These are phyloP conservation scores for Colletotrichum sp. DNA, from an alignment of 2,329 filamentous ascomycete genomes.

Conservation along the genomic window DNA sequence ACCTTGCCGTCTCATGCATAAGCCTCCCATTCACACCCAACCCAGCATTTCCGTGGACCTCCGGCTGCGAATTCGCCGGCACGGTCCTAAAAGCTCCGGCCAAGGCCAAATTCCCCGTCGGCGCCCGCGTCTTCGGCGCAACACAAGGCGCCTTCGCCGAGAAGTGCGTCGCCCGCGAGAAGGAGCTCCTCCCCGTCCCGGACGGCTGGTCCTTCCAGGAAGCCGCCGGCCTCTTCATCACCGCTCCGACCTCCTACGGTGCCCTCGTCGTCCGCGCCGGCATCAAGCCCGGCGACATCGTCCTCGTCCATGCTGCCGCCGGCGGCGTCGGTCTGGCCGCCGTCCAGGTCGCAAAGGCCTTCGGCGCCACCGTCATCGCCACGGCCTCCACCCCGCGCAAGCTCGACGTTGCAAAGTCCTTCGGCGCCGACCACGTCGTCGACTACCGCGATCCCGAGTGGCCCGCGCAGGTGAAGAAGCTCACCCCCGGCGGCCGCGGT, in stretches of 20 bases:
- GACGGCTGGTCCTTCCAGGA: conserved; percentile 83
- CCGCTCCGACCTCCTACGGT: conserved; percentile 88
- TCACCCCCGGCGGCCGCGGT: conserved; percentile 74
- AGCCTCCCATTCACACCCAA: neutral
- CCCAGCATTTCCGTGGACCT: conserved; percentile 80
- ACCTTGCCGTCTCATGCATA: neutral
- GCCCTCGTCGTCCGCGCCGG: conserved; percentile 80
- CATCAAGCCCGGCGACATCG: conserved; percentile 81
- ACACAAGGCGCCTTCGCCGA: conserved; percentile 87
- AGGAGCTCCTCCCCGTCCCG: conserved; percentile 74
- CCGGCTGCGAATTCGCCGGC: conserved; percentile 88
- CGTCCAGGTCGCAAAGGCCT: conserved; percentile 91
- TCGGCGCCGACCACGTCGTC: conserved; percentile 84
- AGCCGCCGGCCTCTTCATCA: conserved; percentile 89
- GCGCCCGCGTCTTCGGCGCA: conserved; percentile 86
- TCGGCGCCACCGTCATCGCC: conserved; percentile 90
- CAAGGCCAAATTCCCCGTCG: conserved; percentile 71
- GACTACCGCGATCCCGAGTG: conserved; percentile 74
- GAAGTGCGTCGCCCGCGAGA: conserved; percentile 71
- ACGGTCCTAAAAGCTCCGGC: conserved; percentile 66
- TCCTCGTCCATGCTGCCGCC: conserved; percentile 90
- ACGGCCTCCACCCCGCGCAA: conserved; percentile 85
- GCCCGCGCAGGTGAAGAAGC: conserved; percentile 73
- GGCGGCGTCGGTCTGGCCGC: conserved; percentile 91
- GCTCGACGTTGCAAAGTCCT: conserved; percentile 76